These are phyloP conservation scores for Candolleomyces efflorescens DNA, from an alignment of 768 basidiomycete genomes.

Conservation along the genomic window DNA sequence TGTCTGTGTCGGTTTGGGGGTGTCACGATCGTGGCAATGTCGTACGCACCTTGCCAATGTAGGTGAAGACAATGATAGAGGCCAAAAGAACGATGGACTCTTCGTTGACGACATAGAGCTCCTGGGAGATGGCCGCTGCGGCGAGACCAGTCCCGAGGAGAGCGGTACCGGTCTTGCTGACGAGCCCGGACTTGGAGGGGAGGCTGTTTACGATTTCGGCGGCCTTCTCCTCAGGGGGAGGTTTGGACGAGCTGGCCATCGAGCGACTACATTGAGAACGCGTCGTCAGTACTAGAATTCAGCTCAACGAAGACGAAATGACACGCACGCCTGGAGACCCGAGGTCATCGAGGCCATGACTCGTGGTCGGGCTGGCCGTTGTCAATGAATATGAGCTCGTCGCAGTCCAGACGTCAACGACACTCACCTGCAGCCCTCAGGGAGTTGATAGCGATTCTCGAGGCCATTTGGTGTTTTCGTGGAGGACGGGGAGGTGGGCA, in stretches of 20 bases:
- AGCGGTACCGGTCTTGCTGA: slow-evolving; percentile 94
- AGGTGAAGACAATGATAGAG: slow-evolving; percentile 76
- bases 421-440: slow-evolving; percentile 56
- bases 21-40: neutral
- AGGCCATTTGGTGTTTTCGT: slow-evolving; percentile 47
- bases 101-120: slow-evolving; percentile 97
- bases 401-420: neutral
- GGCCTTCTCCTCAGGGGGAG: slow-evolving; percentile 83
- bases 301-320: slow-evolving; percentile 5
- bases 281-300: slow-evolving; percentile 6
- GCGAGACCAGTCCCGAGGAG: slow-evolving; percentile 85
- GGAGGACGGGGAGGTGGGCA: slow-evolving; percentile 21
- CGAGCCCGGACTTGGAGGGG: slow-evolving; percentile 78
- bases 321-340: slow-evolving; percentile 43
- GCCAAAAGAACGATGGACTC: slow-evolving; percentile 88
- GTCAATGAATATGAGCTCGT: neutral
- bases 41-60: slow-evolving; percentile 69
- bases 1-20: slow-evolving; percentile 9
- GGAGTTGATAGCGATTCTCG: slow-evolving; percentile 65
- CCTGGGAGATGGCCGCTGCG: slow-evolving; percentile 93
- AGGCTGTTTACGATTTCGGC: slow-evolving; percentile 86
- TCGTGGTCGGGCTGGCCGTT: slow-evolving; percentile 48
- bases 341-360: slow-evolving; percentile 44
- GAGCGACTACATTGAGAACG: slow-evolving; percentile 45
- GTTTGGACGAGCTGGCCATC: slow-evolving; percentile 55